Evolutionary conservation across 2,329 filamentous ascomycete genomes (phyloP), one percentile per base, ranked within the genome.

Genomic region (Pseudogymnoascus sp.): DNA sequence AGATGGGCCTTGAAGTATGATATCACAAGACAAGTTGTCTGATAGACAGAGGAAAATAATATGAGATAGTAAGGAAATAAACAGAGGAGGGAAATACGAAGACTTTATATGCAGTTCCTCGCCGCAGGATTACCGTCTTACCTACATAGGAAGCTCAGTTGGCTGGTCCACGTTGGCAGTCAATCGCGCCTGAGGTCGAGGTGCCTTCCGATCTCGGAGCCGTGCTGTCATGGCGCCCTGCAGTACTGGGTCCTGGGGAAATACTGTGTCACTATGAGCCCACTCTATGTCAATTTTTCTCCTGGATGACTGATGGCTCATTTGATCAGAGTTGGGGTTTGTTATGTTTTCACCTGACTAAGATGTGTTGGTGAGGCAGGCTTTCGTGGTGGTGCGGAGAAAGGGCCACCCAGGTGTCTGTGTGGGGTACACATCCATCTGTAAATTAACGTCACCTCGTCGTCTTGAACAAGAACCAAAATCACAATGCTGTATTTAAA

Each of bases 121-220:
- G 4, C 4, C 14, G 14, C 24, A 50, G 43, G 24, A 50, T 50
- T 50, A n/a, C 24, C 24, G 14, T 16, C 43, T 31, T 50, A 31
- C 43, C 43, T 50, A 50, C 43, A n/a, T 50, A 50, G 43, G 43
- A 50, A 50, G 43, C 43, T 50, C 43, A 50, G 24, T 50, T 50
- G 24, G 6, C 10, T 50, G 43, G 11, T 14, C 6, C 43, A 31
- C 6, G 43, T 50, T 50, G 24, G 43, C n/a, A 28, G 31, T 28
- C 43, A 50, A n/a, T 16, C 14, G 14, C 43, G 0, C 16, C 43
- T 50, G 43, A 28, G 43, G 43, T 50, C 14, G 14, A 50, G 24
- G 43, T 12, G 43, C 14, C 24, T 50, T 50, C 43, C 43, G 43
- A 50, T 50, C 43, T 50, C 43, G 43, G 43, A 50, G 43, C 43